A percentile compares a stretch with the other conserved stretches of the same genome.
These are phyloP conservation scores for Zymoseptoria passerinii DNA, from an alignment of 2,329 filamentous ascomycete species.

Conservation along the genomic window DNA sequence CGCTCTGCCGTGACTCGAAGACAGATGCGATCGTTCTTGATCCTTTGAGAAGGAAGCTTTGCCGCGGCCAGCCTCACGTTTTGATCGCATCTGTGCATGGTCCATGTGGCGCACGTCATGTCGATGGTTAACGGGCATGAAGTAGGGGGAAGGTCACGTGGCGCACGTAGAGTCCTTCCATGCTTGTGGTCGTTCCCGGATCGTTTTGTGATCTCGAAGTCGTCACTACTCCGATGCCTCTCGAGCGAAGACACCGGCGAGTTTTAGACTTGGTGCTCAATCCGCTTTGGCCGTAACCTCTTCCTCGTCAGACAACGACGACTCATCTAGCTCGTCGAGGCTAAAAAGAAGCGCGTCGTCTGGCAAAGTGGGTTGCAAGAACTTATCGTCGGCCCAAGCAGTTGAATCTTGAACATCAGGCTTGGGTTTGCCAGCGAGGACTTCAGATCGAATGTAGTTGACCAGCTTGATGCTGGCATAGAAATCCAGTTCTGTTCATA, in stretches of 20 bases:
- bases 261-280: background rate
- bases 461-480: conserved; percentile 38
- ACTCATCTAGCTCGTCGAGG: conserved; percentile 64
- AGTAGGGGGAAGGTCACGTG: background rate
- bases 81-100: background rate
- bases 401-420: conserved; percentile 52
- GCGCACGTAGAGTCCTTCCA: background rate
- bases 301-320: conserved; percentile 8
- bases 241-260: background rate
- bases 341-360: conserved; percentile 85
- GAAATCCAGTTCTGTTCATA: conserved; percentile 35
- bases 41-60: background rate
- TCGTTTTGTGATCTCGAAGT: background rate
- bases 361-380: conserved; percentile 73
- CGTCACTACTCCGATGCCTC: background rate
- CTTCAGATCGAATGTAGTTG: conserved; percentile 42
- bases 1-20: background rate
- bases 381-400: conserved; percentile 68
- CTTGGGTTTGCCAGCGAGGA: conserved; percentile 30
- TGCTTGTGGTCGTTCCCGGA: background rate
- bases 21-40: background rate
- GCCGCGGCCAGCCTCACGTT: background rate
- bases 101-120: background rate
- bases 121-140: background rate
- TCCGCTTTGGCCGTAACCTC: background rate